phyloP scores from a whole-genome alignment of 2,329 filamentous ascomycete genomes.

The Aspergillus fischeri region DNA sequence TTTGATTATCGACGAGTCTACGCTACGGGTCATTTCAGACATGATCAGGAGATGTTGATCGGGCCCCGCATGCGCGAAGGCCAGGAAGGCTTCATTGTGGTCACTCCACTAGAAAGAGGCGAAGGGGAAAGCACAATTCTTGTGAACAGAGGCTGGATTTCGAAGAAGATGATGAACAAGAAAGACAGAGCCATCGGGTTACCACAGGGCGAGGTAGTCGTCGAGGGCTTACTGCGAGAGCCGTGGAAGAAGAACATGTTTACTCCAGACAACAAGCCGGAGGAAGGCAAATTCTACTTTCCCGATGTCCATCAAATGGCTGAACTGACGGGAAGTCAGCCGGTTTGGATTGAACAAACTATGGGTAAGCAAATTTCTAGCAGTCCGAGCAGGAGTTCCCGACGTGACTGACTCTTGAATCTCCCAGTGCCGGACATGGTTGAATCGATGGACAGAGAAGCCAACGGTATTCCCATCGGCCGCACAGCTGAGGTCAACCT shows the following conservation, averaged over 20 bases:
- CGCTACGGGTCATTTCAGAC: constrained; percentile 68
- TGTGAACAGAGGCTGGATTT: constrained; percentile 89
- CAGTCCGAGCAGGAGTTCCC: background rate
- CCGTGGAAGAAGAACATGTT: constrained; percentile 99
- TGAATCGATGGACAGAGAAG: constrained; percentile 68
- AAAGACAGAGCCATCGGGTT: constrained; percentile 60
- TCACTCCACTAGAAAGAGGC: constrained; percentile 81
- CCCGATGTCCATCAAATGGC: constrained; percentile 94
- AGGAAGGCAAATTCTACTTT: constrained; percentile 86
- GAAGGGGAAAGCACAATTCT: constrained; percentile 64
- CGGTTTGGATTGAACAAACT: constrained; percentile 93
- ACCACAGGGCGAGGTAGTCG: constrained; percentile 65
- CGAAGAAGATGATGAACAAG: constrained; percentile 67
- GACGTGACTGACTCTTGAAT: constrained; percentile 14
- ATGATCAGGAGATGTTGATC: constrained; percentile 95
- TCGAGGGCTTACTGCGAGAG: constrained; percentile 80
- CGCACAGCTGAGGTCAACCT: constrained; percentile 85
- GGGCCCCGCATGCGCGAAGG: constrained; percentile 87
- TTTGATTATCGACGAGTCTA: constrained; percentile 89
- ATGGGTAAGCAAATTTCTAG: constrained; percentile 60
- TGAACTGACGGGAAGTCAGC: constrained; percentile 70
- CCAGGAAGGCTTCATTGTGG: constrained; percentile 82
- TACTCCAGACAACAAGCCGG: constrained; percentile 82
- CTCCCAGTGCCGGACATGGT: constrained; percentile 70
- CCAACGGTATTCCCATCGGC: constrained; percentile 83